phyloP scores from a whole-genome alignment of 2,329 filamentous ascomycete species.

The Colletotrichum sp. region DNA sequence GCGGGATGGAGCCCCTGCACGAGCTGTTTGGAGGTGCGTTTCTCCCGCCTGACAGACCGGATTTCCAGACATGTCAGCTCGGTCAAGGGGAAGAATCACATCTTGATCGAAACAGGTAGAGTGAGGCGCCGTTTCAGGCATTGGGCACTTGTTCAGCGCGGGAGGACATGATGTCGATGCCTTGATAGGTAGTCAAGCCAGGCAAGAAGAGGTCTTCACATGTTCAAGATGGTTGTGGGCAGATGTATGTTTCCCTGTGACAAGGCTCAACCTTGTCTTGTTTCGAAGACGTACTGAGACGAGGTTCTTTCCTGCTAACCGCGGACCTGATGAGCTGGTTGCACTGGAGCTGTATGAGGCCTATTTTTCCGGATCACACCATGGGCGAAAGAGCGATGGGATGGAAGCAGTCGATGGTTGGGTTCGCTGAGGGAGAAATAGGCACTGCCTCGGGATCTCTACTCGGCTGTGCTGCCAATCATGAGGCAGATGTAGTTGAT shows the following conservation, averaged over 20 bases:
- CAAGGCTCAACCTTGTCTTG: background rate
- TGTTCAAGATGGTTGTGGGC: background rate
- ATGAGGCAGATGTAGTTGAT: background rate
- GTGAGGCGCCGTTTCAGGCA: background rate
- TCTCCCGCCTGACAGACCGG: background rate
- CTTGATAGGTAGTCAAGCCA: background rate
- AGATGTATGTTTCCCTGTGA: background rate
- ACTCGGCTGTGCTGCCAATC: background rate
- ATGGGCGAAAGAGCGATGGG: background rate
- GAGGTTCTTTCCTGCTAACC: background rate
- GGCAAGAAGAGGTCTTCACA: background rate
- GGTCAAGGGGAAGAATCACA: background rate
- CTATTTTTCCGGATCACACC: background rate
- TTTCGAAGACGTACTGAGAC: background rate
- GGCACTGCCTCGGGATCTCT: background rate
- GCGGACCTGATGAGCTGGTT: background rate
- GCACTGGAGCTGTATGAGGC: background rate
- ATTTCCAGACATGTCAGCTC: background rate
- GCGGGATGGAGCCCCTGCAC: background rate
- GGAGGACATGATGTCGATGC: background rate
- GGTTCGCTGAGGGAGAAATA: background rate
- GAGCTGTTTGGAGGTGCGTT: background rate
- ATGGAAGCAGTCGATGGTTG: background rate
- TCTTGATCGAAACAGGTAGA: background rate
- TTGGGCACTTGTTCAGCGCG: background rate